Percentiles rank a stretch among this genome's conserved stretches.
phyloP scores from a whole-genome alignment of 2,329 filamentous ascomycete genomes.

The Ceratocystis diversiconidia region DNA sequence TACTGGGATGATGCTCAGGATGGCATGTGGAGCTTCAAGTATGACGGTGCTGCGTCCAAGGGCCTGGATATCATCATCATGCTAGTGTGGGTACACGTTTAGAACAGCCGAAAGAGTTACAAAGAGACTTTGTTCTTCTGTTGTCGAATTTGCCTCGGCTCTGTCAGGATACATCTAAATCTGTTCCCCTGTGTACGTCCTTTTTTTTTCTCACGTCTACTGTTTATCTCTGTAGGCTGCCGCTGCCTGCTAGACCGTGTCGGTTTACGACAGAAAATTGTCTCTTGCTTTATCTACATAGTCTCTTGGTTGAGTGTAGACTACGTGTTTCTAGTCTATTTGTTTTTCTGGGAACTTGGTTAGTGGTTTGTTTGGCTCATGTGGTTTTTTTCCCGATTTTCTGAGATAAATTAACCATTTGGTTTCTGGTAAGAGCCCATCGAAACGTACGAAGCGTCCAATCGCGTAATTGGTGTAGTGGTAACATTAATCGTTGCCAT shows the following conservation, averaged over 20 bases:
- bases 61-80: slow-evolving; percentile 57
- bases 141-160: neutral
- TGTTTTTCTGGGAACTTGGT: neutral
- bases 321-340: neutral
- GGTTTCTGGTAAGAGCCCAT: neutral
- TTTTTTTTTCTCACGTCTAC: neutral
- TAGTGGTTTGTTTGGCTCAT: neutral
- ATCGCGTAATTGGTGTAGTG: neutral
- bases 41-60: slow-evolving; percentile 52
- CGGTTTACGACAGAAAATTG: neutral
- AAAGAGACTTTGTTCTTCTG: slow-evolving; percentile 2
- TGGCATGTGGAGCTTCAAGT: slow-evolving; percentile 83
- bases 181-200: neutral
- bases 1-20: slow-evolving; percentile 88
- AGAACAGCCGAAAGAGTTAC: slow-evolving; percentile 20
- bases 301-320: neutral
- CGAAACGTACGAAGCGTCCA: neutral
- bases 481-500: slow-evolving; percentile 13
- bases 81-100: slow-evolving; percentile 66
- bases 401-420: neutral
- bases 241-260: neutral
- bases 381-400: neutral
- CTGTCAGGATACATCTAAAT: neutral
- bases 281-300: neutral
- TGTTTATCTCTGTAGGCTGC: neutral